phyloP scores from a whole-genome alignment of 1,139 yeast genomes.

The Taiozyma sp. region DNA sequence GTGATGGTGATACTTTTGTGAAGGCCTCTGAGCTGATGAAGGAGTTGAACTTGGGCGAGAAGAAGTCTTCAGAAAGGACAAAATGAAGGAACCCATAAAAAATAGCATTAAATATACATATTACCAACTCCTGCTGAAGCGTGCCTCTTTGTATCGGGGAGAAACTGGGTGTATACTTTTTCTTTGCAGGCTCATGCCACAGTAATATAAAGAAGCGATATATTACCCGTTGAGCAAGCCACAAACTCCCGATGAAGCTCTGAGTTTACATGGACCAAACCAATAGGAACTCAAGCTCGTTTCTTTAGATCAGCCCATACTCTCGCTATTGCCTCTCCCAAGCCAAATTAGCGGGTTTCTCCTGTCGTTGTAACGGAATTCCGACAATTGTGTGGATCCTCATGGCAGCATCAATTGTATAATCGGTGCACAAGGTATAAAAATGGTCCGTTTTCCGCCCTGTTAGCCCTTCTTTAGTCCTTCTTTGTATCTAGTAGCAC shows the following conservation, averaged over 20 bases:
- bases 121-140: neutral
- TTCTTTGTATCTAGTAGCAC: too few species aligned
- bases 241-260: neutral
- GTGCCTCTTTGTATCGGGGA: too few species aligned
- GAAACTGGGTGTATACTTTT: too few species aligned
- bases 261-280: neutral
- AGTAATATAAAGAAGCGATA: neutral
- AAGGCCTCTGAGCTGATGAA: conserved; percentile 23
- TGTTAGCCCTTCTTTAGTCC: neutral
- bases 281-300: neutral
- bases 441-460: neutral
- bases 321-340: neutral
- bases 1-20: conserved; percentile 8
- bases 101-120: neutral
- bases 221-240: neutral
- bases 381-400: neutral
- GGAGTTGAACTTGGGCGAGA: conserved; percentile 12
- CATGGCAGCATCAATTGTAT: neutral
- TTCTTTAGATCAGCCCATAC: neutral
- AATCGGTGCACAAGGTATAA: neutral
- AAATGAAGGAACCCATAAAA: neutral
- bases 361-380: neutral
- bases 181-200: neutral
- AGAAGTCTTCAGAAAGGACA: neutral
- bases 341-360: neutral